Evolutionary conservation across 2,329 filamentous ascomycete species (phyloP).

Genomic region (Tolypocladium album): DNA sequence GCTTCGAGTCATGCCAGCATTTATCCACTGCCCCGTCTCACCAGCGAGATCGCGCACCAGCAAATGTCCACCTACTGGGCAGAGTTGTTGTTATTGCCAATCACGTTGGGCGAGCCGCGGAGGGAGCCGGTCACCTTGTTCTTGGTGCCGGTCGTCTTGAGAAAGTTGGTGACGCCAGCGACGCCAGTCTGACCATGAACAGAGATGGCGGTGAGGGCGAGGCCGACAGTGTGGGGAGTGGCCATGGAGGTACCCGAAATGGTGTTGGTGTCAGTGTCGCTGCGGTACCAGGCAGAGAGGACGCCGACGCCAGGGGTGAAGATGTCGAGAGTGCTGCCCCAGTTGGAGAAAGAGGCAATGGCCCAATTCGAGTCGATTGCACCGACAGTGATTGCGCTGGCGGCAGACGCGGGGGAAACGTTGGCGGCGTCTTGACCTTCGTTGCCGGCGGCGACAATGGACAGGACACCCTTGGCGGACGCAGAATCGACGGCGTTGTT

Average conservation of each 20-base stretch:
- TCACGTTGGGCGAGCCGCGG: constrained; percentile 31
- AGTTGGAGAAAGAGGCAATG: constrained; percentile 39
- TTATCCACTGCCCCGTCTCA: background rate
- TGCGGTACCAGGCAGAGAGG: constrained; percentile 36
- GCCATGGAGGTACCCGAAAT: constrained; percentile 57
- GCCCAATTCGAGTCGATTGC: constrained; percentile 25
- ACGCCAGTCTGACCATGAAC: constrained; percentile 25
- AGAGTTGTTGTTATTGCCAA: constrained; percentile 37
- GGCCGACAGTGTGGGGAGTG: constrained; percentile 47
- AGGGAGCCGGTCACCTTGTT: constrained; percentile 27
- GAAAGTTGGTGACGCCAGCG: constrained; percentile 26
- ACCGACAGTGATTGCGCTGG: constrained; percentile 21
- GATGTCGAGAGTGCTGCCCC: constrained; percentile 35
- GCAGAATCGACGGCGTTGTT: constrained; percentile 38
- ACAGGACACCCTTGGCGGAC: constrained; percentile 33
- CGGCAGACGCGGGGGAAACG: constrained; percentile 19
- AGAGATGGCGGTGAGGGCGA: constrained; percentile 36
- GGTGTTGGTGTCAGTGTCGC: constrained; percentile 29
- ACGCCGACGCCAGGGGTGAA: constrained; percentile 38
- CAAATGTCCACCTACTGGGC: constrained; percentile 9
- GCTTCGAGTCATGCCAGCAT: background rate
- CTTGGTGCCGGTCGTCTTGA: constrained; percentile 29
- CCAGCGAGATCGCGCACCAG: background rate
- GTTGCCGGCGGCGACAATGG: constrained; percentile 46
- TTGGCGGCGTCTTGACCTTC: constrained; percentile 17